These are phyloP conservation scores for Pythium apleroticum DNA, from an alignment of 352 stramenopile genomes.

Conservation along the genomic window DNA sequence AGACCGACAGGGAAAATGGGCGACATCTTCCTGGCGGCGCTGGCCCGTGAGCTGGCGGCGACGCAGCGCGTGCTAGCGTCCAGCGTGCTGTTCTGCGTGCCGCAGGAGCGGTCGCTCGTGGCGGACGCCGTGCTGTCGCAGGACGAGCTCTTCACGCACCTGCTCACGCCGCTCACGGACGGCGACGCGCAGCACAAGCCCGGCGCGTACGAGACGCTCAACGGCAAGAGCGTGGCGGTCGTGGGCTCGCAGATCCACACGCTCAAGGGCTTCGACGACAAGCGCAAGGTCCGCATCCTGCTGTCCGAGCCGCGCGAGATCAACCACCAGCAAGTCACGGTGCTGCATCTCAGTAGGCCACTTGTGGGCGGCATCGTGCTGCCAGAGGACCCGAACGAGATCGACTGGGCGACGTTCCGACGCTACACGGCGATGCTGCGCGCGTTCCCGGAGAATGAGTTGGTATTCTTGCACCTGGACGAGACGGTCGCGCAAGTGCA, in stretches of 20 bases:
- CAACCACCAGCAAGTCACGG: constrained; percentile 48
- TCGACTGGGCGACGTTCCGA: constrained; percentile 70
- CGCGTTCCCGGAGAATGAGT: constrained; percentile 71
- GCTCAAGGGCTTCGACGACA: constrained; percentile 45
- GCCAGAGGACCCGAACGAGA: constrained; percentile 72
- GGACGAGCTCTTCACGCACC: constrained; percentile 55
- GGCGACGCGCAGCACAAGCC: constrained; percentile 25
- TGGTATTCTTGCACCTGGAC: constrained; percentile 70
- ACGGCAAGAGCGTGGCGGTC: constrained; percentile 57
- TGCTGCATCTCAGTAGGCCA: constrained; percentile 73
- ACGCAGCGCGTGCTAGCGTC: constrained; percentile 54
- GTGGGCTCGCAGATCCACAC: constrained; percentile 60
- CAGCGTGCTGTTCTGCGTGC: constrained; percentile 65
- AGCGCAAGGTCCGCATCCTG: constrained; percentile 66
- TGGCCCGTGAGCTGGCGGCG: constrained; percentile 41
- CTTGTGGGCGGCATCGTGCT: constrained; percentile 59
- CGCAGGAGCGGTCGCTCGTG: constrained; percentile 59
- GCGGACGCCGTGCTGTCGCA: constrained; percentile 36
- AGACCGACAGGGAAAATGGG: constrained; percentile 9
- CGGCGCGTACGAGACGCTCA: constrained; percentile 66
- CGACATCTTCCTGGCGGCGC: constrained; percentile 45
- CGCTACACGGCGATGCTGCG: constrained; percentile 77
- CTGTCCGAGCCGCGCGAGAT: constrained; percentile 64
- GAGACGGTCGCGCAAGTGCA: constrained; percentile 60
- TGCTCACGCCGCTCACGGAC: constrained; percentile 38